These are phyloP conservation scores for Hevea brasiliensis DNA, from an alignment of 345 rosid genomes.

Conservation along the genomic window DNA sequence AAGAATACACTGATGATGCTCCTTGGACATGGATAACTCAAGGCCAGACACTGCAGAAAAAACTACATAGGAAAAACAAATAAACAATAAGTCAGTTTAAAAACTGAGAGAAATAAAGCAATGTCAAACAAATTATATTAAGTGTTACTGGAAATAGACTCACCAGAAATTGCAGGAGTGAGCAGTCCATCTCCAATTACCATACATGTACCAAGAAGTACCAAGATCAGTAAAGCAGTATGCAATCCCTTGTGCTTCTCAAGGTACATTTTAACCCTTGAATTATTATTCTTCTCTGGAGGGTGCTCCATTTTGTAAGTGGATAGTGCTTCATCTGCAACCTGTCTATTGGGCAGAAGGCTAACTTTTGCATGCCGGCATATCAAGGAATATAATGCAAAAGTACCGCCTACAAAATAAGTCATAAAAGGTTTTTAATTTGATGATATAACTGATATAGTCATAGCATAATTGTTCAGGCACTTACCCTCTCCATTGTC, in stretches of 20 bases:
- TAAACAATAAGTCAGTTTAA: not conserved
- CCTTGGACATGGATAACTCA: conserved; percentile 86
- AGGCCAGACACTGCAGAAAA: conserved; percentile 98
- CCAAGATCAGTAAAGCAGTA: conserved; percentile 84
- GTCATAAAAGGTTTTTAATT: conserved; percentile 7
- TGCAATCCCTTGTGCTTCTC: conserved; percentile 84
- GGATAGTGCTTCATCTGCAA: conserved; percentile 88
- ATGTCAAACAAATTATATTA: not conserved
- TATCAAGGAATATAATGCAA: conserved; percentile 85
- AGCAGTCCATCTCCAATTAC: conserved; percentile 98
- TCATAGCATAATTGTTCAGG: not conserved
- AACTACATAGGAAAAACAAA: conserved; percentile 43
- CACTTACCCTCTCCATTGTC: conserved; percentile 94
- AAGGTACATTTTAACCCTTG: conserved; percentile 62
- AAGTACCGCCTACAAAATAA: conserved; percentile 74
- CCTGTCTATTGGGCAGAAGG: conserved; percentile 90
- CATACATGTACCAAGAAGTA: conserved; percentile 99
- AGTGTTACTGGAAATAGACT: not conserved
- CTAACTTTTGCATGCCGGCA: conserved; percentile 96
- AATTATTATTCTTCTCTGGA: conserved; percentile 59
- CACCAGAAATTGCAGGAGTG: conserved; percentile 98
- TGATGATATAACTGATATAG: not conserved
- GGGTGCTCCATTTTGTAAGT: conserved; percentile 86
- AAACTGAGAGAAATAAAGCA: not conserved
- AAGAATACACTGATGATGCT: conserved; percentile 84